These are phyloP conservation scores for Trapa bicornis DNA, from an alignment of 345 rosid species.

Conservation along the genomic window DNA sequence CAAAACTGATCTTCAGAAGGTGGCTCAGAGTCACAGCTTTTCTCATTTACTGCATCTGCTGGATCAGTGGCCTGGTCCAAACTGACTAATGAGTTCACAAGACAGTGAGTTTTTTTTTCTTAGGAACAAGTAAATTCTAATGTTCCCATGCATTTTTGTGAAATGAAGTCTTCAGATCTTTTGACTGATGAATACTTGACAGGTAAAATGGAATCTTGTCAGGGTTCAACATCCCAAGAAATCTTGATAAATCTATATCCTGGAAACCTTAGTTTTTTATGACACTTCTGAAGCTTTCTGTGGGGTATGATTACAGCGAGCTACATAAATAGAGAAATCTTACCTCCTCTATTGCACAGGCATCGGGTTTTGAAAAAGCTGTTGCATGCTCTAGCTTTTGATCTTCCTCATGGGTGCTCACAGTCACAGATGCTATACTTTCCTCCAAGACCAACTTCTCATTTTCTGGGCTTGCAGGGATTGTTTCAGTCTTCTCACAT, in stretches of 20 bases:
- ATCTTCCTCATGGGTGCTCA: neutral
- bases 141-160: neutral
- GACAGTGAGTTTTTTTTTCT: neutral
- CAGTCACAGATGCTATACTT: neutral
- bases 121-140: neutral
- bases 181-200: too few relatives aligned
- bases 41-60: neutral
- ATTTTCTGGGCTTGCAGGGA: neutral
- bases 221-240: too few relatives aligned
- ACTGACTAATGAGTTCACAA: neutral
- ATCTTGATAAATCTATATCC: too few relatives aligned
- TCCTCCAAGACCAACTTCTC: neutral
- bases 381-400: neutral
- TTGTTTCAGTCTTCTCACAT: neutral
- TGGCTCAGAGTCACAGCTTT: neutral
- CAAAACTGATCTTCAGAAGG: neutral
- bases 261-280: too few relatives aligned
- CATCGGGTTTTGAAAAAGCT: neutral
- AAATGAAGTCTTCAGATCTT: neutral
- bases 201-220: too few relatives aligned
- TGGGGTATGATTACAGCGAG: neutral
- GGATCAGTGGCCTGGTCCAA: neutral
- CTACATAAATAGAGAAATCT: neutral
- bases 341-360: slow-evolving; percentile 1
- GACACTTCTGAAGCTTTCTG: neutral